Percentiles rank a stretch among this genome's conserved stretches.
These are phyloP conservation scores for Lasiosphaeris hirsuta DNA, from an alignment of 495 filamentous ascomycete species.

Conservation along the genomic window DNA sequence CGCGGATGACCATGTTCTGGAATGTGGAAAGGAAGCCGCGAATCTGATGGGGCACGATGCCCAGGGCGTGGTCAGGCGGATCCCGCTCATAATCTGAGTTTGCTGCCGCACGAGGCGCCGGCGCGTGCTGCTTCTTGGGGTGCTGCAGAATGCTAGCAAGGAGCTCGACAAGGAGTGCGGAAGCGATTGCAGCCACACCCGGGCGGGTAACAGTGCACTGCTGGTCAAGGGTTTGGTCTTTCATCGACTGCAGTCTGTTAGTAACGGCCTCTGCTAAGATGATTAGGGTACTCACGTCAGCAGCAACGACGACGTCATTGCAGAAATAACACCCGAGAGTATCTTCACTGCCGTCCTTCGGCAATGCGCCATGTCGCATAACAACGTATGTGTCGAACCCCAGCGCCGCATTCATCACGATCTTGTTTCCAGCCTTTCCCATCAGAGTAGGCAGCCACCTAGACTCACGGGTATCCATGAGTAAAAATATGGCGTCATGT, in stretches of 20 bases:
- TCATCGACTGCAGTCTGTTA: slow-evolving; percentile 72
- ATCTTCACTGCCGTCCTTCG: slow-evolving; percentile 47
- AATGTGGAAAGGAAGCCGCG: slow-evolving; percentile 87
- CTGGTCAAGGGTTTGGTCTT: slow-evolving; percentile 91
- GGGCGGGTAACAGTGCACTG: slow-evolving; percentile 97
- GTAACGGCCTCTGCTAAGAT: slow-evolving; percentile 17
- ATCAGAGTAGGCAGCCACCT: slow-evolving; percentile 97
- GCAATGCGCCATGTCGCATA: slow-evolving; percentile 81
- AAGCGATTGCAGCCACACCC: slow-evolving; percentile 87
- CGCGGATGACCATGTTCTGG: slow-evolving; percentile 76
- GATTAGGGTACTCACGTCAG: slow-evolving; percentile 66
- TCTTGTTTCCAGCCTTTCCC: slow-evolving; percentile 87
- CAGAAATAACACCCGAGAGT: slow-evolving; percentile 97
- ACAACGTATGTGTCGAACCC: slow-evolving; percentile 97
- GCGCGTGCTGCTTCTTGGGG: slow-evolving; percentile 60
- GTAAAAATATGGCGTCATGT: slow-evolving; percentile 89
- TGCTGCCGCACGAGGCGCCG: slow-evolving; percentile 39
- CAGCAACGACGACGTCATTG: slow-evolving; percentile 93
- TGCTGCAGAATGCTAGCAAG: slow-evolving; percentile 87
- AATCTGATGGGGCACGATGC: slow-evolving; percentile 87
- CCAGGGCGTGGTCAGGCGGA: slow-evolving; percentile 67
- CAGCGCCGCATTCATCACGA: slow-evolving; percentile 93
- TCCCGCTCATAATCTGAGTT: slow-evolving; percentile 51
- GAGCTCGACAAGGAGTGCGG: slow-evolving; percentile 86
- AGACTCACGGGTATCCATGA: slow-evolving; percentile 95